These are phyloP conservation scores for Debaryomyces castellii DNA, from an alignment of 805 yeast genomes.

Conservation along the genomic window DNA sequence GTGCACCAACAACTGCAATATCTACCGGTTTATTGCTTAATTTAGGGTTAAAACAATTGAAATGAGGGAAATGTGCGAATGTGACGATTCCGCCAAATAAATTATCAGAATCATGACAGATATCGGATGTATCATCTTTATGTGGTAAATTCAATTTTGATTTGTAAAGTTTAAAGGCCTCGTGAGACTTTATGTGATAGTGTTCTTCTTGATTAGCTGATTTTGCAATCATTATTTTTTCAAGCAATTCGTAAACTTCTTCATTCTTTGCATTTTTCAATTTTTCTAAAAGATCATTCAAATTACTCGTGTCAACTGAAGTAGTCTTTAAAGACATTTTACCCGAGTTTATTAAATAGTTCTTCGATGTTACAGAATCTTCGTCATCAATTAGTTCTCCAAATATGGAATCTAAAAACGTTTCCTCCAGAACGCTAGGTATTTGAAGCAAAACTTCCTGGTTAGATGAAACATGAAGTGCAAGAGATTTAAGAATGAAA, in stretches of 20 bases:
- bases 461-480: neutral
- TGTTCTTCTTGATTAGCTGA: neutral
- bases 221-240: neutral
- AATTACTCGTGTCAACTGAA: neutral
- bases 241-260: neutral
- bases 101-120: constrained; percentile 10
- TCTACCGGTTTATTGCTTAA: constrained; percentile 18
- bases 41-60: constrained; percentile 46
- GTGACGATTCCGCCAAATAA: constrained; percentile 54
- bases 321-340: neutral
- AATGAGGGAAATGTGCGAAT: constrained; percentile 49
- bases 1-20: constrained; percentile 28
- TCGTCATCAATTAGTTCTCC: constrained; percentile 22
- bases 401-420: constrained; percentile 23
- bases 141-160: constrained; percentile 27
- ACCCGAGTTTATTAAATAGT: neutral
- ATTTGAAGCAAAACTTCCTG: too few relatives aligned
- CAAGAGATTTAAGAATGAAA: neutral
- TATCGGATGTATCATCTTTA: constrained; percentile 36
- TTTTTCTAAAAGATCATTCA: neutral
- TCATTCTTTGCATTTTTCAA: neutral
- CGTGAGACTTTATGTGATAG: constrained; percentile 5
- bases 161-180: constrained; percentile 8
- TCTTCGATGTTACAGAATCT: constrained; percentile 6
- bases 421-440: neutral